A percentile compares a stretch with the other conserved stretches of the same genome.
phyloP scores from a whole-genome alignment of 2,329 filamentous ascomycete species.

The Exophiala sp. region DNA sequence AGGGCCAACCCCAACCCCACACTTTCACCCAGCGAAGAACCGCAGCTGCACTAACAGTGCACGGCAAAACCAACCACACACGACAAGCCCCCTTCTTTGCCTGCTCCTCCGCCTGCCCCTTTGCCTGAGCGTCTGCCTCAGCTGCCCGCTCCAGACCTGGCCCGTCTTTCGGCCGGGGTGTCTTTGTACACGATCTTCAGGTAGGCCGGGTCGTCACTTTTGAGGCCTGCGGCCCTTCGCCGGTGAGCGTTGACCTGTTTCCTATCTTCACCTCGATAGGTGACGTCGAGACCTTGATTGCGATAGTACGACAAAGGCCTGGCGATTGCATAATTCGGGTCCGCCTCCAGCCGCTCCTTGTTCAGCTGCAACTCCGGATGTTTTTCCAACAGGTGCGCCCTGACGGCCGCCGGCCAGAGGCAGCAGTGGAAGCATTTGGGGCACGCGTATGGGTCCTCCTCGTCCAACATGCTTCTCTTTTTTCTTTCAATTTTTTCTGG shows the following conservation, averaged over 20 bases:
- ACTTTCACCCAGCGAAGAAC: no score
- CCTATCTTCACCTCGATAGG: constrained; percentile 15
- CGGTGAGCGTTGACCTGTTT: constrained; percentile 15
- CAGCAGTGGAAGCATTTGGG: constrained; percentile 9
- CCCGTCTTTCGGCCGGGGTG: neutral
- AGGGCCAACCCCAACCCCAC: no score
- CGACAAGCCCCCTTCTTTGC: neutral
- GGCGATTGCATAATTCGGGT: neutral
- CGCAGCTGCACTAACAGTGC: no score
- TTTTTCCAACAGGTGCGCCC: neutral
- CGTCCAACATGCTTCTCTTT: constrained; percentile 6
- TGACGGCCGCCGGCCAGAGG: neutral
- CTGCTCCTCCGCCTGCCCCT: constrained; percentile 1
- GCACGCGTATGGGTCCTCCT: constrained; percentile 5
- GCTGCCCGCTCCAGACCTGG: no score
- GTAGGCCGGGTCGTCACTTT: constrained; percentile 1
- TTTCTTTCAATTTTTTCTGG: no score
- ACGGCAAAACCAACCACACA: no score
- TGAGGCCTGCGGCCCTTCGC: constrained; percentile 13
- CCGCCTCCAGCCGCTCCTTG: constrained; percentile 3
- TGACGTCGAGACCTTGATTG: constrained; percentile 5
- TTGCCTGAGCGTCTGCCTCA: no score
- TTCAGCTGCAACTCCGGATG: constrained; percentile 2
- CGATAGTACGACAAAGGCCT: constrained; percentile 6
- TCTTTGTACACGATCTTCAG: constrained; percentile 8